Base-by-base conservation (phyloP, 2,329 filamentous ascomycete species). In the Talaromyces sp. region DNA sequence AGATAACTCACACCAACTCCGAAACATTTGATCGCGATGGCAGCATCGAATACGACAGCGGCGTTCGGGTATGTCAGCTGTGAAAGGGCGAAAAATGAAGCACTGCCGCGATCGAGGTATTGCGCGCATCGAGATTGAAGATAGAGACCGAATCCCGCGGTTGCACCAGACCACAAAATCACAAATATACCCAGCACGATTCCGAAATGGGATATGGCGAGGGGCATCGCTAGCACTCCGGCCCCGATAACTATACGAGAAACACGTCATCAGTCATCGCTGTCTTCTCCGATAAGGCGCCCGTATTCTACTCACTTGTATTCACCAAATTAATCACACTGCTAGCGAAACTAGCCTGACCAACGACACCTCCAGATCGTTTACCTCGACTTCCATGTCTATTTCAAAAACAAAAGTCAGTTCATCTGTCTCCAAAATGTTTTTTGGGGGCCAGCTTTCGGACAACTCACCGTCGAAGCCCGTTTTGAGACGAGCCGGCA, bases 1-100 rank as follows among this genome's bases (percentile, higher is more conserved):
- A 99, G 84, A 75, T 99, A 99, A 65, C 91, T 97, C 54, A 97
- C 90, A 19, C 90, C 94, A 9, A 99, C 94, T 33, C 94, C 94
- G 70, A 99, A 99, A 74, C 94, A 99, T 72, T 99, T 99, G 68
- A 99, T 86, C 11, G 93, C 91, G 69, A 99, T 99, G 5, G 94
- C 94, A 6, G 88, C 87, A 75, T 99, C 94, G 71, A 99, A 99
- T 41, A 97, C 81, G 42, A 99, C 91, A 8, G 94, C 90, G 2
- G 93, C 91, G 70, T 96, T 96, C 1, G 94, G 94, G 66, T 97
- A 99, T 4, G 94, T 97, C 58, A 99, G 85, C 72, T 99, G 93
- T 13, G 91, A 96, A 14, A 99, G 80, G n/a, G 93, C 91, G 69
- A 97, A 97, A 77, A 99, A 99, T 32, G 91, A 96, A 0, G 92